Base-by-base conservation (phyloP, 768 basidiomycete species). In the Lactarius pseudohatsudake region DNA sequence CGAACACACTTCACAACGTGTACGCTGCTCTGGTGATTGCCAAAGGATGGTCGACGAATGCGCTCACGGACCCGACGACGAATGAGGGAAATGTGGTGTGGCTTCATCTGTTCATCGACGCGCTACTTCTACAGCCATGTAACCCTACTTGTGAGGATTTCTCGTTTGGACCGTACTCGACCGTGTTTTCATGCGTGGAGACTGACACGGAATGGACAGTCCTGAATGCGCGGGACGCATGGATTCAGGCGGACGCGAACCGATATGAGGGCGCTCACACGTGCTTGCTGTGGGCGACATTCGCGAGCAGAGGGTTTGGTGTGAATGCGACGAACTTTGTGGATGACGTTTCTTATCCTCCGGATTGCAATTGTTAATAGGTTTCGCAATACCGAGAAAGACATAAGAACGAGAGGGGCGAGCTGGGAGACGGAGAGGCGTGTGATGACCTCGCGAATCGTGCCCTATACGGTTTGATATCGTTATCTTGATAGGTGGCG, bases 201-300 rank as follows among this genome's bases (percentile, higher is more conserved):
- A 22, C 59, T 9, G 57, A 34, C 18, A 32, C 34, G 18, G 20
- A 56, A 18, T 40, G 26, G 50, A 16, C 61, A 81, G 82, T 84
- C 70, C 69, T 79, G 26, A 65, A 76, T 38, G 83, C 81, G 4
- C 82, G 83, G 36, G 79, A 83, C 70, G 82, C 82, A 2, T 82
- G 80, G 80, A 78, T 84, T 56, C 81, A 84, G 70, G 84, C 84
- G 13, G 84, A 85, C 70, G 71, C 71, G 54, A 81, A 83, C 72
- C 76, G 81, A 9, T 84, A 77, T 72, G 69, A 61, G 3, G 82
- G 83, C 45, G 76, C 75, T 11, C 80, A 84, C 72, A 79, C 71
- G 58, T 84, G 84, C 67, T 73, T 74, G 11, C 68, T 85, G 36
- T 81, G 77, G 75, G 79, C 72, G 18, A 79, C 76, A 10, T 85